phyloP scores from a whole-genome alignment of 2,329 filamentous ascomycete species.

The Tolypocladium tundrense region DNA sequence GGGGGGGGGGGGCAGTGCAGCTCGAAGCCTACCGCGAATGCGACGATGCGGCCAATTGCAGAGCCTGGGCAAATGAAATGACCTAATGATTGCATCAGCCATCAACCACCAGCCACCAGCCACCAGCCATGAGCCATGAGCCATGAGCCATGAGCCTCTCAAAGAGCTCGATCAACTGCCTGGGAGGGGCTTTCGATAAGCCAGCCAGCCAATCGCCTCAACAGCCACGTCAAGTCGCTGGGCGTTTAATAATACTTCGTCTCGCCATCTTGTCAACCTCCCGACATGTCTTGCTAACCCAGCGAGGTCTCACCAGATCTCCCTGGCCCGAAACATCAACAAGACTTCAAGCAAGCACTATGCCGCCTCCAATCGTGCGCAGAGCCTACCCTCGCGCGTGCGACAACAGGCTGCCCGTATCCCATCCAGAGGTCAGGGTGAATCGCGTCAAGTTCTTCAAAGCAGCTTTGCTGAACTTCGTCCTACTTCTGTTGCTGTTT shows the following conservation, averaged over 20 bases:
- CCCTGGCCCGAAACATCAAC: neutral
- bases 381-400: constrained; percentile 8
- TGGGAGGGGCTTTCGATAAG: neutral
- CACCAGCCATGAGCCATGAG: too few relatives aligned
- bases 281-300: neutral
- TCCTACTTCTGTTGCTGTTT: constrained; percentile 30
- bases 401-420: constrained; percentile 2
- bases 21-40: too few relatives aligned
- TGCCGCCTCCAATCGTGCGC: neutral
- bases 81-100: neutral
- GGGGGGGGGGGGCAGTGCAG: too few relatives aligned
- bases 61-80: neutral
- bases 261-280: neutral
- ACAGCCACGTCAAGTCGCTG: neutral
- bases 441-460: constrained; percentile 8
- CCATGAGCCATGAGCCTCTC: neutral
- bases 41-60: neutral
- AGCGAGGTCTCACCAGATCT: neutral
- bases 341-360: neutral
- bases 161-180: neutral
- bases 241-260: neutral
- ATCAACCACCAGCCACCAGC: neutral
- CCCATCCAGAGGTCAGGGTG: constrained; percentile 4
- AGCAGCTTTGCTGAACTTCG: constrained; percentile 7
- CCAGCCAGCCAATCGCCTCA: neutral